A percentile compares a stretch with the other conserved stretches of the same genome.
These are phyloP conservation scores for Bidens hawaiensis DNA, from an alignment of 140 eudicot species.

Conservation along the genomic window DNA sequence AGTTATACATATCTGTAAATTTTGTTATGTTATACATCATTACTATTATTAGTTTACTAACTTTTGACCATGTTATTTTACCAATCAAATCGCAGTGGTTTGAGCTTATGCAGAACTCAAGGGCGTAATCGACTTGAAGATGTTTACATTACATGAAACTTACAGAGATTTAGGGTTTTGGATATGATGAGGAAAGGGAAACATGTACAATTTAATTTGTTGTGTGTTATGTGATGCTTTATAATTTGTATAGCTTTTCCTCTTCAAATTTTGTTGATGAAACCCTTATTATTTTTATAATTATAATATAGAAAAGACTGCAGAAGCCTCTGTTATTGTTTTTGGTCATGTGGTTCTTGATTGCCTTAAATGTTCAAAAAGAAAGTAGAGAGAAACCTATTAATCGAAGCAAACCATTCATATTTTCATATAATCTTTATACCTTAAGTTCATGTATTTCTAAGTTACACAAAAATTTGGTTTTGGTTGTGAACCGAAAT, in stretches of 20 bases:
- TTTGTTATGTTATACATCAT: background rate
- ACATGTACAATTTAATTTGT: background rate
- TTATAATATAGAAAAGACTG: constrained; percentile 5
- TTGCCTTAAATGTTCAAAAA: too few species aligned
- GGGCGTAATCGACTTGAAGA: constrained; percentile 20
- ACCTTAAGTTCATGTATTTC: too few species aligned
- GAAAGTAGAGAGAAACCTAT: too few species aligned
- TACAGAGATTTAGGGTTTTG: constrained; percentile 9
- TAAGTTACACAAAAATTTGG: too few species aligned
- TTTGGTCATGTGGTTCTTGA: background rate
- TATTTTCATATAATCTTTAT: too few species aligned
- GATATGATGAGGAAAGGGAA: constrained; percentile 8
- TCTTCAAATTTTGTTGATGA: constrained; percentile 18
- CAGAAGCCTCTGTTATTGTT: constrained; percentile 1
- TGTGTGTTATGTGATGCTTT: background rate
- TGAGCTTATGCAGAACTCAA: constrained; percentile 79
- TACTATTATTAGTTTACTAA: background rate
- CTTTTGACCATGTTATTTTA: background rate
- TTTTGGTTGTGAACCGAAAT: too few species aligned
- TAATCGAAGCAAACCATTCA: too few species aligned
- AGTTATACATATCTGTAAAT: background rate
- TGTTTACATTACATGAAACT: constrained; percentile 6
- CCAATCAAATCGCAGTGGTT: constrained; percentile 56
- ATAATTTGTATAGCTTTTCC: constrained; percentile 9
- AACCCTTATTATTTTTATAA: background rate